Base-by-base conservation (phyloP, 202 grass and related monocot species). In the Hordeum pubiflorum region DNA sequence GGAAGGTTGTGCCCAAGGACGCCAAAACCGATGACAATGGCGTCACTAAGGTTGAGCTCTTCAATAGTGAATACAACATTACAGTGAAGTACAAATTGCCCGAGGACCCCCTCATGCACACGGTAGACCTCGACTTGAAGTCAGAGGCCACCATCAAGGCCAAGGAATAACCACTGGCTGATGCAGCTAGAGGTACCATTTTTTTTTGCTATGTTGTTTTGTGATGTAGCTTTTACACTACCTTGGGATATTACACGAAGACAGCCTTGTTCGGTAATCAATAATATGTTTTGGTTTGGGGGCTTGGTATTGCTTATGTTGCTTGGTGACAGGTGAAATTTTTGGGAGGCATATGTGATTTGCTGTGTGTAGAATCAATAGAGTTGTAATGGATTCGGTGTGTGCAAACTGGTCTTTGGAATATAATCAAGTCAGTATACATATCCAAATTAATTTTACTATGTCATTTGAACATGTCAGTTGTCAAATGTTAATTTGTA, bases 51-150 rank as follows among this genome's bases (percentile, higher is more conserved):
- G 64, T 83, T 36, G 77, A 83, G 72, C 60, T 97, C 44, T 88
- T 91, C 90, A 81, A 92, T 20, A 91, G 91, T 41, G 87, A 94
- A 24, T 92, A 92, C 83, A 48, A 62, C 0, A 72, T 89, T 33
- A 91, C 26, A 3, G 66, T 97, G 29, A 88, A 62, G 72, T 84
- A 91, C 73, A 2, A 72, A 3, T 71, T 66, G 22, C 55, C 40
- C 74, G 86, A 92, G 75, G 65, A 72, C 2, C 60, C 83, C 54
- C n/a, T 83, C 3, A 36, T 85, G 70, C 77, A 87, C 26, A 84
- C 38, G 21, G 84, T 94, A 7, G 75, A 89, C 52, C 64, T 85
- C 7, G 77, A 80, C 40, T 83, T 72, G 55, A 41, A 80, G 14
- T 50, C 59, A 22, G 74, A 69, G 21, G 71, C 71, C 72, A 72